These are phyloP conservation scores for Kazachstania sp. DNA, from an alignment of 1,139 yeast genomes.

Conservation along the genomic window DNA sequence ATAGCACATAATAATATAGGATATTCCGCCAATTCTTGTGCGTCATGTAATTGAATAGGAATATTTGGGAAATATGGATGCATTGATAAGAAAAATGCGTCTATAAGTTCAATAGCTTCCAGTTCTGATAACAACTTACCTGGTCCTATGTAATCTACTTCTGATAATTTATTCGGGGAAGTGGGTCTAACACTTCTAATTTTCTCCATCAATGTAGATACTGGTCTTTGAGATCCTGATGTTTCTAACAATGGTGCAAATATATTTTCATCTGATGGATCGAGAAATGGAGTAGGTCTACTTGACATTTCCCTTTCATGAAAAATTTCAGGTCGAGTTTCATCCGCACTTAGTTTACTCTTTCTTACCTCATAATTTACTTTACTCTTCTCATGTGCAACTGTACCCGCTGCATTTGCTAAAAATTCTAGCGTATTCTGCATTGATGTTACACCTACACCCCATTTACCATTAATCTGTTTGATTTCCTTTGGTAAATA, in stretches of 20 bases:
- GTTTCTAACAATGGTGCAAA: slow-evolving; percentile 8
- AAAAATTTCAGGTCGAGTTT: neutral
- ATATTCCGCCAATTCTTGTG: slow-evolving; percentile 60
- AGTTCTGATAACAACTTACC: slow-evolving; percentile 52
- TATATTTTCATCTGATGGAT: slow-evolving; percentile 10
- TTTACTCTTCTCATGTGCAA: slow-evolving; percentile 45
- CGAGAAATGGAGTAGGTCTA: slow-evolving; percentile 1
- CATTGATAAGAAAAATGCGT: slow-evolving; percentile 64
- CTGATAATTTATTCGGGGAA: slow-evolving; percentile 45
- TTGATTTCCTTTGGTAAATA: neutral
- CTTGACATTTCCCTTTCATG: neutral
- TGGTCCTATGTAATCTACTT: slow-evolving; percentile 60
- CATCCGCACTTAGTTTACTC: neutral
- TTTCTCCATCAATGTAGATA: slow-evolving; percentile 42
- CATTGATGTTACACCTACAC: slow-evolving; percentile 36
- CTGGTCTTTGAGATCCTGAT: slow-evolving; percentile 12
- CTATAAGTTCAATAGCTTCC: slow-evolving; percentile 59
- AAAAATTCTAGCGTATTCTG: slow-evolving; percentile 63
- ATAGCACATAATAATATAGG: slow-evolving; percentile 77
- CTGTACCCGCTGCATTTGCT: slow-evolving; percentile 66
- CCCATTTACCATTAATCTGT: slow-evolving; percentile 11
- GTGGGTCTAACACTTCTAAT: slow-evolving; percentile 45
- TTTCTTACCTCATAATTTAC: neutral
- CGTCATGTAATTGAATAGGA: slow-evolving; percentile 62
- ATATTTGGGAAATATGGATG: slow-evolving; percentile 88